Evolutionary conservation across 2,329 filamentous ascomycete species (phyloP).

Genomic region (Stagonosporopsis rhizophila): DNA sequence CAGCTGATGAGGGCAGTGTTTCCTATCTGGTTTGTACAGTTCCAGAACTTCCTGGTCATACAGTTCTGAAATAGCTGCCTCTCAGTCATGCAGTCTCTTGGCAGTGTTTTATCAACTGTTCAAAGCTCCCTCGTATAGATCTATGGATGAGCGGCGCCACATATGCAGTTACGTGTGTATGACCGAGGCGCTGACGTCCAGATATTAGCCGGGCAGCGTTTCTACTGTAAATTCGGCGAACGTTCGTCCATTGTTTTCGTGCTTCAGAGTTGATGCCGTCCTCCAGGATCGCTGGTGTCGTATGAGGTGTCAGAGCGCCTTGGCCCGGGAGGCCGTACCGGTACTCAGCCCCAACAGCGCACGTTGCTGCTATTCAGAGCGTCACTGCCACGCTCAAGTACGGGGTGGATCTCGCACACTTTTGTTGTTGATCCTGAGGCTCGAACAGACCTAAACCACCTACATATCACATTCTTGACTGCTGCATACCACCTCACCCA

Average conservation of each 20-base stretch:
- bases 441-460: background rate
- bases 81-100: too few relatives aligned
- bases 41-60: too few relatives aligned
- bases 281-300: background rate
- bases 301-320: background rate
- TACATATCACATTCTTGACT: background rate
- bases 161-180: too few relatives aligned
- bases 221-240: background rate
- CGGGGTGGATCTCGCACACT: background rate
- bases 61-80: too few relatives aligned
- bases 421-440: background rate
- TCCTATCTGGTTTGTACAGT: too few relatives aligned
- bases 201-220: too few relatives aligned
- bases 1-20: too few relatives aligned
- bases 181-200: too few relatives aligned
- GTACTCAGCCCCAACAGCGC: conserved; percentile 11
- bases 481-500: background rate
- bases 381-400: conserved; percentile 7
- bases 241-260: too few relatives aligned
- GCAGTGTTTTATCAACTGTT: too few relatives aligned
- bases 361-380: background rate
- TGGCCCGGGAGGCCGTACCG: conserved; percentile 8
- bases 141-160: too few relatives aligned
- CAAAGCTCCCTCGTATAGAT: too few relatives aligned
- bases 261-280: background rate